Conservation (phyloP, 2,329 filamentous ascomycete species). For the Dothiorella sarmentorum region DNA sequence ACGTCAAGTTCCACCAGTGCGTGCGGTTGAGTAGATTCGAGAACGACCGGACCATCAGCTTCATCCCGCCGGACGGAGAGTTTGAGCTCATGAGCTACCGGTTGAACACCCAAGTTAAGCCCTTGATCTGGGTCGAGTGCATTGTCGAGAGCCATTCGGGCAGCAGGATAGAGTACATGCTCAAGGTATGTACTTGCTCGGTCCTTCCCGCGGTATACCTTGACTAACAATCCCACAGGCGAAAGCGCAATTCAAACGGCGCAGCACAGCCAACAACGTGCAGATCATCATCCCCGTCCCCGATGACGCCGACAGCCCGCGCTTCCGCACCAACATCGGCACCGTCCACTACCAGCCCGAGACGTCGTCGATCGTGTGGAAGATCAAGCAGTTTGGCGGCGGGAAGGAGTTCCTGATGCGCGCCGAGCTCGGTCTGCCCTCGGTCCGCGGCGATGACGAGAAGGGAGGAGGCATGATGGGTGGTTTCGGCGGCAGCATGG, state of each 20-base stretch:
- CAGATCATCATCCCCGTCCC: slow-evolving; percentile 97
- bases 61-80: slow-evolving; percentile 96
- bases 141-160: slow-evolving; percentile 95
- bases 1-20: slow-evolving; percentile 99
- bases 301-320: slow-evolving; percentile 91
- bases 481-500: slow-evolving; percentile 95
- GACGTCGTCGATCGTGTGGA: slow-evolving; percentile 97
- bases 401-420: slow-evolving; percentile 98
- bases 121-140: slow-evolving; percentile 97
- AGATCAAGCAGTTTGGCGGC: slow-evolving; percentile 99
- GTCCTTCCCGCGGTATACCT: background rate
- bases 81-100: slow-evolving; percentile 99
- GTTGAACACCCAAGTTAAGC: slow-evolving; percentile 97
- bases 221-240: slow-evolving; percentile 51
- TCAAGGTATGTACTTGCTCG: slow-evolving; percentile 59
- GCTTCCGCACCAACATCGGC: slow-evolving; percentile 96
- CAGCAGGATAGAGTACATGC: slow-evolving; percentile 96
- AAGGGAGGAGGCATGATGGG: slow-evolving; percentile 96
- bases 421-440: slow-evolving; percentile 89
- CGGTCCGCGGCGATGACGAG: slow-evolving; percentile 92
- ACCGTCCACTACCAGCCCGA: slow-evolving; percentile 97
- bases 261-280: slow-evolving; percentile 97
- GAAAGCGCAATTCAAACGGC: slow-evolving; percentile 94
- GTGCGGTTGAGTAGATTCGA: slow-evolving; percentile 94
- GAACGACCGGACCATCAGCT: slow-evolving; percentile 97